These are phyloP conservation scores for Penicillium sp. DNA, from an alignment of 2,329 filamentous ascomycete species.

Conservation along the genomic window DNA sequence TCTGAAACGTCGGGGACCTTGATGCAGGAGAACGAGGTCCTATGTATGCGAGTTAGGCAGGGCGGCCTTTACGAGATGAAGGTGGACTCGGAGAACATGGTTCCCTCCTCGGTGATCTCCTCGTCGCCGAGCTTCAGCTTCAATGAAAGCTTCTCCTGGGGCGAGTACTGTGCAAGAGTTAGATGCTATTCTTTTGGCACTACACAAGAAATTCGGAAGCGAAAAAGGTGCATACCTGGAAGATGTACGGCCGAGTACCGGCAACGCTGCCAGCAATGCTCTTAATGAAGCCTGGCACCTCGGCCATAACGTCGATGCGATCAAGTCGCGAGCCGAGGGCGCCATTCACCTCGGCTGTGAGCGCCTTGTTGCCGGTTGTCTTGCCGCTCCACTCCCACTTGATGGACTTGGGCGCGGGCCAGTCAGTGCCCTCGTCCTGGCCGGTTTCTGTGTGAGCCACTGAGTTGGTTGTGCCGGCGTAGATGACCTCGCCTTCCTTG, in stretches of 20 bases:
- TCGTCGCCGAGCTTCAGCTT: slow-evolving; percentile 83
- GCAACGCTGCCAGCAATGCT: slow-evolving; percentile 82
- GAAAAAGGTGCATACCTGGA: slow-evolving; percentile 63
- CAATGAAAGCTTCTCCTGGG: slow-evolving; percentile 63
- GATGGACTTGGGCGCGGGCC: slow-evolving; percentile 78
- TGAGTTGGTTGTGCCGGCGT: slow-evolving; percentile 63
- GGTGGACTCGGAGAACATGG: slow-evolving; percentile 84
- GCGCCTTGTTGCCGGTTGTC: slow-evolving; percentile 69
- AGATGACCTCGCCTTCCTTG: slow-evolving; percentile 76
- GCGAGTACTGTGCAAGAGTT: slow-evolving; percentile 60
- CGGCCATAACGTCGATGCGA: too few relatives aligned
- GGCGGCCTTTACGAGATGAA: slow-evolving; percentile 69
- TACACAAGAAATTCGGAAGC: background rate
- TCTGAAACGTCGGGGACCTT: background rate
- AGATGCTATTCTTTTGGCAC: background rate
- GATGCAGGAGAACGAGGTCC: slow-evolving; percentile 16
- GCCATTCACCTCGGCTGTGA: slow-evolving; percentile 68
- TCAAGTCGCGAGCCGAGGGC: slow-evolving; percentile 69
- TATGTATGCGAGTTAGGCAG: slow-evolving; percentile 27
- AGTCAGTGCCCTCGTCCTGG: slow-evolving; percentile 74
- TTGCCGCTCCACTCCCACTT: slow-evolving; percentile 77
- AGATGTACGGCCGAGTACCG: slow-evolving; percentile 96
- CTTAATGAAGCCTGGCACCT: slow-evolving; percentile 95
- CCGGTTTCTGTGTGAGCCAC: slow-evolving; percentile 68
- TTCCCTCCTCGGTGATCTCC: slow-evolving; percentile 73